phyloP scores from a whole-genome alignment of 352 stramenopile genomes.

The Phytophthora pluvialis region DNA sequence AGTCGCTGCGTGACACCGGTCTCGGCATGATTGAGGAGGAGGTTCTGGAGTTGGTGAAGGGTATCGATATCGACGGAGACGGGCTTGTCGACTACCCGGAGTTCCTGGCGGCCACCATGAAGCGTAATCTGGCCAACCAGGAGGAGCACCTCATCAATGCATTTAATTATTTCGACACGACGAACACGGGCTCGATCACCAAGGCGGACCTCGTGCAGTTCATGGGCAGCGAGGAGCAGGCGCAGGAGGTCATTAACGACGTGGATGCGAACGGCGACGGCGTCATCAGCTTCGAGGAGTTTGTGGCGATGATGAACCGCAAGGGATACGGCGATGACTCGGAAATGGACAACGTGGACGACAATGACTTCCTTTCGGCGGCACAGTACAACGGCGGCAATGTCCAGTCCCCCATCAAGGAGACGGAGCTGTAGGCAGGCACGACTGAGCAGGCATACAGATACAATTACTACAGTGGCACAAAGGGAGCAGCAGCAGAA shows the following conservation, averaged over 20 bases:
- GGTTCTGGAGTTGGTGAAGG: slow-evolving; percentile 86
- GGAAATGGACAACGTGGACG: slow-evolving; percentile 66
- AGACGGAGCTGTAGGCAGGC: slow-evolving; percentile 72
- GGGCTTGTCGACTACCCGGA: slow-evolving; percentile 90
- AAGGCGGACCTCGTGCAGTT: slow-evolving; percentile 92
- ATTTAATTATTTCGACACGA: slow-evolving; percentile 93
- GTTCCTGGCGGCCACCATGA: slow-evolving; percentile 93
- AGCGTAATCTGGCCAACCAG: slow-evolving; percentile 88
- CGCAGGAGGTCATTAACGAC: slow-evolving; percentile 92
- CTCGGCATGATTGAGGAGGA: slow-evolving; percentile 90
- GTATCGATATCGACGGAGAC: slow-evolving; percentile 92
- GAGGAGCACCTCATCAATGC: slow-evolving; percentile 88
- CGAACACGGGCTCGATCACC: slow-evolving; percentile 85
- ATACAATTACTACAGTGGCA: slow-evolving; percentile 25
- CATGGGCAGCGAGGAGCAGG: slow-evolving; percentile 93
- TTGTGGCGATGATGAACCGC: slow-evolving; percentile 91
- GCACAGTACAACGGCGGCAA: slow-evolving; percentile 42
- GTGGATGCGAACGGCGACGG: slow-evolving; percentile 92
- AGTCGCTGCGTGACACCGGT: slow-evolving; percentile 81
- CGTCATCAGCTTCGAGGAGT: slow-evolving; percentile 94
- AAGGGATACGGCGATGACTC: slow-evolving; percentile 85
- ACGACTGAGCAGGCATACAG: slow-evolving; percentile 10
- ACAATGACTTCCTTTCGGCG: slow-evolving; percentile 59
- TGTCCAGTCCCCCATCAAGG: slow-evolving; percentile 51
- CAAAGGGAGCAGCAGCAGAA: slow-evolving; percentile 15